Conservation (phyloP, 805 yeast genomes). For the Candida piceae region DNA sequence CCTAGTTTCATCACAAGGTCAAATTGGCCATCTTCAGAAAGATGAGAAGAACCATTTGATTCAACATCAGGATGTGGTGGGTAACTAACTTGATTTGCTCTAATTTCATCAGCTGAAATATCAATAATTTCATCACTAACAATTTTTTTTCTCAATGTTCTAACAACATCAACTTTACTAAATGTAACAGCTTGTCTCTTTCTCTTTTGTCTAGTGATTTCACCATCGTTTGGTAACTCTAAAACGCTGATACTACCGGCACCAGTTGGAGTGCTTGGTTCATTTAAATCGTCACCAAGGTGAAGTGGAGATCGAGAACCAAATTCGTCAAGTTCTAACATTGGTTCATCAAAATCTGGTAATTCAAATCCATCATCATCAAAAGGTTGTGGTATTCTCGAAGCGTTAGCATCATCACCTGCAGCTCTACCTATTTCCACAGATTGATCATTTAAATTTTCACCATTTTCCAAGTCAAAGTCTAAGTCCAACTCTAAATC, state of each 20-base stretch:
- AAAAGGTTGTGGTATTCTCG: constrained; percentile 15
- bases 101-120: constrained; percentile 36
- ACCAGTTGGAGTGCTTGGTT: constrained; percentile 13
- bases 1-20: constrained; percentile 6
- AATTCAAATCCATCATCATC: constrained; percentile 39
- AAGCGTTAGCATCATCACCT: constrained; percentile 21
- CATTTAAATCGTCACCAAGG: constrained; percentile 6
- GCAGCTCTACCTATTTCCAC: constrained; percentile 51
- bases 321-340: constrained; percentile 13
- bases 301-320: constrained; percentile 5
- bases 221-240: constrained; percentile 1
- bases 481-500: constrained; percentile 29
- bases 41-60: constrained; percentile 1
- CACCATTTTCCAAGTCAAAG: constrained; percentile 29
- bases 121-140: constrained; percentile 41
- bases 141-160: constrained; percentile 43
- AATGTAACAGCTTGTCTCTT: constrained; percentile 27
- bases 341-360: constrained; percentile 33
- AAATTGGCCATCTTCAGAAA: constrained; percentile 2
- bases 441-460: constrained; percentile 32
- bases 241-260: constrained; percentile 4
- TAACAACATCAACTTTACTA: constrained; percentile 38
- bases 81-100: constrained; percentile 26
- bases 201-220: constrained; percentile 7
- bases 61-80: constrained; percentile 18